Conservation (phyloP, 129 eudicot species). For the Calendula officinalis region DNA sequence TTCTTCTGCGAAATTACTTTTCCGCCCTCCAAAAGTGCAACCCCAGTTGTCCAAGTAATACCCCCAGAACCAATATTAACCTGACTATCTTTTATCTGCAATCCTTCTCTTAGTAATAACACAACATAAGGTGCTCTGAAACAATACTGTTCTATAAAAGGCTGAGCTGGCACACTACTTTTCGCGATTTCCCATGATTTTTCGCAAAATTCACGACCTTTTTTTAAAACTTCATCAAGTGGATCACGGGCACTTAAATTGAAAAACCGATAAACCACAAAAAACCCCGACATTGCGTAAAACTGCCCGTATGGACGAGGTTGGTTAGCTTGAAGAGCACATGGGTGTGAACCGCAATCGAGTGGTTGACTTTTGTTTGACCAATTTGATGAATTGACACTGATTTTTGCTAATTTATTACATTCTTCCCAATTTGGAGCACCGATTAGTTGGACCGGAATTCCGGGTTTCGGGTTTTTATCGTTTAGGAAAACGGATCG, state of each 20-base stretch:
- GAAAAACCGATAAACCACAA: slow-evolving; percentile 86
- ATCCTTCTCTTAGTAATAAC: slow-evolving; percentile 74
- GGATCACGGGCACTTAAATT: slow-evolving; percentile 72
- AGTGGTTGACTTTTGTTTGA: slow-evolving; percentile 54
- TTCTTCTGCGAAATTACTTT: slow-evolving; percentile 46
- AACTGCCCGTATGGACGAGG: slow-evolving; percentile 87
- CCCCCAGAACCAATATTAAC: slow-evolving; percentile 90
- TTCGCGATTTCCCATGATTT: slow-evolving; percentile 78
- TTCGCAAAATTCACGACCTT: slow-evolving; percentile 71
- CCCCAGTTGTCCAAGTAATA: slow-evolving; percentile 97
- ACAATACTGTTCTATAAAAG: slow-evolving; percentile 93
- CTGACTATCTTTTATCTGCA: slow-evolving; percentile 72
- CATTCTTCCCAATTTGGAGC: slow-evolving; percentile 90
- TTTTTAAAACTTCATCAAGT: slow-evolving; percentile 69
- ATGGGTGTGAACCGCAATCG: slow-evolving; percentile 75
- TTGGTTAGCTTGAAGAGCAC: slow-evolving; percentile 67
- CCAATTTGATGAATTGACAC: slow-evolving; percentile 87
- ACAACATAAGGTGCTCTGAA: slow-evolving; percentile 92
- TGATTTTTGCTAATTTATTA: slow-evolving; percentile 59
- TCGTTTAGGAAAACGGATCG: slow-evolving; percentile 45
- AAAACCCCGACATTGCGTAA: slow-evolving; percentile 91
- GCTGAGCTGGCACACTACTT: slow-evolving; percentile 87
- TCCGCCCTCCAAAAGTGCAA: slow-evolving; percentile 91
- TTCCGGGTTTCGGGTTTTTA: slow-evolving; percentile 43
- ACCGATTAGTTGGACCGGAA: slow-evolving; percentile 59